phyloP scores from a whole-genome alignment of 768 basidiomycete genomes.

The Russula lepida region DNA sequence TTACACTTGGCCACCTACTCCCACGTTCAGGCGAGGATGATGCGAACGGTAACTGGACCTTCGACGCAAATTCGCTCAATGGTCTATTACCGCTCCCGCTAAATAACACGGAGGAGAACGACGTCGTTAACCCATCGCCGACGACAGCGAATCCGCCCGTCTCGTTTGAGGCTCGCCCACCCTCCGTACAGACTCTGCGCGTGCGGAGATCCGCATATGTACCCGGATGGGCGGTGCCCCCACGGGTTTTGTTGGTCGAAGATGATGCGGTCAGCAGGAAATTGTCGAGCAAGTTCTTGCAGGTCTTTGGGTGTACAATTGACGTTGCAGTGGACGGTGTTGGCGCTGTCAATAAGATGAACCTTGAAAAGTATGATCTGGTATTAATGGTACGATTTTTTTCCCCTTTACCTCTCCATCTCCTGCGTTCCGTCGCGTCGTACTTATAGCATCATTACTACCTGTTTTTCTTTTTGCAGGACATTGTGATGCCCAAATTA shows the following conservation, averaged over 20 bases:
- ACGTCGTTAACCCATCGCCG: background rate
- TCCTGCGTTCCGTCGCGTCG: background rate
- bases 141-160: constrained; percentile 2
- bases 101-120: constrained; percentile 3
- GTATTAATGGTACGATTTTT: constrained; percentile 73
- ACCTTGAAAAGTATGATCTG: constrained; percentile 89
- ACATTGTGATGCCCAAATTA: constrained; percentile 90
- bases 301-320: constrained; percentile 90
- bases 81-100: constrained; percentile 13
- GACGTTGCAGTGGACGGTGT: constrained; percentile 93
- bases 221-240: constrained; percentile 86
- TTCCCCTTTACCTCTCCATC: constrained; percentile 14
- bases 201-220: constrained; percentile 74
- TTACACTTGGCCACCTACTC: constrained; percentile 70
- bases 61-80: constrained; percentile 35
- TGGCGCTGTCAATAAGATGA: constrained; percentile 93
- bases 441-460: constrained; percentile 1
- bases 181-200: constrained; percentile 42
- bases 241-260: constrained; percentile 86
- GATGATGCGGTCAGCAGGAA: constrained; percentile 89
- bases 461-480: constrained; percentile 36
- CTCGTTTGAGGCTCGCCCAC: constrained; percentile 21
- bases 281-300: constrained; percentile 85
- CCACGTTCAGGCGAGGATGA: constrained; percentile 47
- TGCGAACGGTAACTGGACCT: constrained; percentile 53